Percentiles rank a stretch among this genome's conserved stretches.
phyloP scores from a whole-genome alignment of 2,329 filamentous ascomycete genomes.

The Drechmeria coniospora region DNA sequence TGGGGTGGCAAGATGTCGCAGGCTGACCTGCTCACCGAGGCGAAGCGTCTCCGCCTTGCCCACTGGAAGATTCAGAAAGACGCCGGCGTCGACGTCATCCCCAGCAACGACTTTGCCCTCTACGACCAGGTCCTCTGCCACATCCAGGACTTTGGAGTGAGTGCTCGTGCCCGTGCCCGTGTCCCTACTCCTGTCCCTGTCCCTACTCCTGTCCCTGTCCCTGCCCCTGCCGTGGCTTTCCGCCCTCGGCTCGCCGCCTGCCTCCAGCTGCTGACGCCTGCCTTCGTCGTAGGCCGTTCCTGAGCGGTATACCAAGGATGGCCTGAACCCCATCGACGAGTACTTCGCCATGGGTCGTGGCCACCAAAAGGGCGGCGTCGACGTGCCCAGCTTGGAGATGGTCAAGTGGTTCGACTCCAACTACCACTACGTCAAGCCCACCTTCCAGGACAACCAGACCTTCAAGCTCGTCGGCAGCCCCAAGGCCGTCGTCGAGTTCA shows the following conservation, averaged over 20 bases:
- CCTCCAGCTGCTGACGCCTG: conserved; percentile 3
- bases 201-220: too few species aligned
- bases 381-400: conserved; percentile 94
- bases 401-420: conserved; percentile 99
- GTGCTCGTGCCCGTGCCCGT: conserved; percentile 20
- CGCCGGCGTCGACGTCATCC: conserved; percentile 92
- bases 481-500: conserved; percentile 89
- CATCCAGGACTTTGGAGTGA: conserved; percentile 92
- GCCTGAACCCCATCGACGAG: conserved; percentile 77
- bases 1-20: conserved; percentile 93
- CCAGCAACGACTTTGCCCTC: conserved; percentile 98
- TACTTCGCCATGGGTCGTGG: conserved; percentile 99
- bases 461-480: conserved; percentile 80
- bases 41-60: conserved; percentile 86
- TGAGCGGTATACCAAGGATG: conserved; percentile 83
- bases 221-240: not conserved
- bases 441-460: conserved; percentile 88
- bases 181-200: too few species aligned
- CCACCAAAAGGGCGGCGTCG: conserved; percentile 85
- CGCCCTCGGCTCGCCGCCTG: not conserved
- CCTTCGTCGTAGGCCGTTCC: conserved; percentile 58
- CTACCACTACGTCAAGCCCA: conserved; percentile 99
- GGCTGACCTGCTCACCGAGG: conserved; percentile 80
- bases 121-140: conserved; percentile 97
- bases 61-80: conserved; percentile 99